Evolutionary conservation across 2,329 filamentous ascomycete genomes (phyloP), one percentile per base, ranked within the genome.

Genomic region (Furcasterigmium sp.): DNA sequence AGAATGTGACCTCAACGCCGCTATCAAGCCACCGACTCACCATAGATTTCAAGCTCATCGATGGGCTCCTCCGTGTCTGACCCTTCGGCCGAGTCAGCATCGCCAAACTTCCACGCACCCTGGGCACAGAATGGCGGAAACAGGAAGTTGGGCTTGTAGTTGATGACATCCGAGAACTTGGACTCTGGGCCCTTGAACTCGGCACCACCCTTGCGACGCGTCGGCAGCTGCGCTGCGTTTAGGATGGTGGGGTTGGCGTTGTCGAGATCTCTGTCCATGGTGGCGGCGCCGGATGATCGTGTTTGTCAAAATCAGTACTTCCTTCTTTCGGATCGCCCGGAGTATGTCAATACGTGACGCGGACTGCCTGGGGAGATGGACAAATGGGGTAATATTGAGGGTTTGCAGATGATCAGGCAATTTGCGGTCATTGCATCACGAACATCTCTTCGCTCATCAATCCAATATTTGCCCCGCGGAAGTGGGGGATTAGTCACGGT

Each of bases 21-120:
- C n/a, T n/a, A n/a, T n/a, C n/a, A n/a, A n/a, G n/a, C 9, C n/a
- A 17, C 8, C n/a, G 32, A 18, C 23, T 26, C 69, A 93, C 89
- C 90, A 61, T 91, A 98, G 34, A 98, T 91, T 66, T 98, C 93
- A 64, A 96, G 93, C 63, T 94, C 88, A 60, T 98, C 93, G 53
- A 98, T 95, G 45, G 87, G 86, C 55, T 97, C 91, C 28, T 82
- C 73, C 2, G 72, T 69, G 39, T 80, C 75, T 46, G 7, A 11
- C 11, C 84, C 79, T 45, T 82, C 78, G 40, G 79, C 69, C 39
- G 63, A 69, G 38, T 68, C 62, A 17, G 60, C 56, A 40, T 53
- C 54, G 30, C 56, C 59, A 37, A 58, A 55, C 57, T 64, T 67
- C 51, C 61, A 57, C 37, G 59, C 55, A 39, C 64, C 63, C 23